Conservation (phyloP, 116 monocot species). For the Iris pallida region DNA sequence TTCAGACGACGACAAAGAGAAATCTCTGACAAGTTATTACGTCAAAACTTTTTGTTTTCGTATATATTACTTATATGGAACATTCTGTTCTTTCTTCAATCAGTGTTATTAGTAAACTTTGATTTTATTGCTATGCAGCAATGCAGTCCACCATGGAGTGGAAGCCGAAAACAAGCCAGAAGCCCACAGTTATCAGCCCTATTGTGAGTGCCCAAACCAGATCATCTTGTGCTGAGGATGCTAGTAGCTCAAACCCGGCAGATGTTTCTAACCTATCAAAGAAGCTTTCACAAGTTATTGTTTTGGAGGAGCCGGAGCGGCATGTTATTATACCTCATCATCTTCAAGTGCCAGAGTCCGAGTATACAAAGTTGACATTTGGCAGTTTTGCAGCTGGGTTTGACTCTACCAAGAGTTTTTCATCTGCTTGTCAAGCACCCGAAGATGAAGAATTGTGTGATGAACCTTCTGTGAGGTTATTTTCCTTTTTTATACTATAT, state of each 20-base stretch:
- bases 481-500: not conserved
- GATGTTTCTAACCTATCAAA: conserved; percentile 46
- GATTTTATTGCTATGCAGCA: conserved; percentile 31
- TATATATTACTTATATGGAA: not conserved
- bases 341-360: conserved; percentile 69
- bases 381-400: conserved; percentile 57
- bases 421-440: conserved; percentile 29
- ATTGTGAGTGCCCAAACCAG: conserved; percentile 2
- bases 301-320: conserved; percentile 31
- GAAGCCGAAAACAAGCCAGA: conserved; percentile 77
- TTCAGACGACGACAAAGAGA: too few relatives aligned
- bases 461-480: conserved; percentile 19
- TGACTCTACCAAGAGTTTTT: conserved; percentile 22
- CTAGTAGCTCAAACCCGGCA: conserved; percentile 9
- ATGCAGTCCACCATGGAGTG: conserved; percentile 66
- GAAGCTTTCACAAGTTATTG: conserved; percentile 36
- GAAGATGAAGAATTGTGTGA: conserved; percentile 19
- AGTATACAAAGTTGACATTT: conserved; percentile 49
- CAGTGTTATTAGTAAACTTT: not conserved
- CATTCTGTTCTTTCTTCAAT: conserved; percentile 1
- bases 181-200: conserved; percentile 13
- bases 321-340: conserved; percentile 81
- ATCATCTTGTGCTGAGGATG: conserved; percentile 12
- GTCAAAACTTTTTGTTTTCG: too few relatives aligned
- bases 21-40: too few relatives aligned